Evolutionary conservation across 2,329 filamentous ascomycete species (phyloP).

Genomic region (Ophiostoma populinum): DNA sequence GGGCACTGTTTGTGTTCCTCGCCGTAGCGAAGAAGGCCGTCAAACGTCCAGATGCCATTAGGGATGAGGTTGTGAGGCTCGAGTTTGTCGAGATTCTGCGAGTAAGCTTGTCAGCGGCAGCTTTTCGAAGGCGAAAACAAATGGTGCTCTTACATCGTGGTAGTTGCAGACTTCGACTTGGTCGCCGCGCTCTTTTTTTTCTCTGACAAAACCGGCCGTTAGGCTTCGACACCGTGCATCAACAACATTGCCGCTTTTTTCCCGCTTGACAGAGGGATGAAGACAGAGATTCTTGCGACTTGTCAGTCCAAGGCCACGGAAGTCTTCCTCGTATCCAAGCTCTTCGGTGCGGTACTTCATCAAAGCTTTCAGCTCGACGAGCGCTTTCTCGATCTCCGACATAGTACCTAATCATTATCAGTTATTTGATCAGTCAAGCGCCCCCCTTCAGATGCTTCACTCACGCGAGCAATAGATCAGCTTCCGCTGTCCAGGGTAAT

Average conservation of each 20-base stretch:
- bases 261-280: constrained; percentile 86
- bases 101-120: too few species aligned
- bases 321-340: constrained; percentile 83
- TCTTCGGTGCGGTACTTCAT: constrained; percentile 91
- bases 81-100: constrained; percentile 73
- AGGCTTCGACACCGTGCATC: constrained; percentile 92
- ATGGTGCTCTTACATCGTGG: constrained; percentile 50
- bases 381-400: constrained; percentile 97
- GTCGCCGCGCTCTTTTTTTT: constrained; percentile 91
- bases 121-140: neutral
- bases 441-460: constrained; percentile 7
- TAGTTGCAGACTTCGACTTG: constrained; percentile 90
- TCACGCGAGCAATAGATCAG: constrained; percentile 92
- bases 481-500: constrained; percentile 84
- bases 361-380: constrained; percentile 75
- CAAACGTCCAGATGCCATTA: constrained; percentile 88
- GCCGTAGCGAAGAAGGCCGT: constrained; percentile 74
- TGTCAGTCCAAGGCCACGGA: constrained; percentile 77
- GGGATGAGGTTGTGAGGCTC: constrained; percentile 92
- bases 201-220: constrained; percentile 91
- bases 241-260: constrained; percentile 87
- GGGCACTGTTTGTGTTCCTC: constrained; percentile 95
- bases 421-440: too few species aligned
- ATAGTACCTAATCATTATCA: constrained; percentile 84
- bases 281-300: constrained; percentile 95